These are phyloP conservation scores for Stephanodiscus triporus DNA, from an alignment of 108 stramenopile species.

Conservation along the genomic window DNA sequence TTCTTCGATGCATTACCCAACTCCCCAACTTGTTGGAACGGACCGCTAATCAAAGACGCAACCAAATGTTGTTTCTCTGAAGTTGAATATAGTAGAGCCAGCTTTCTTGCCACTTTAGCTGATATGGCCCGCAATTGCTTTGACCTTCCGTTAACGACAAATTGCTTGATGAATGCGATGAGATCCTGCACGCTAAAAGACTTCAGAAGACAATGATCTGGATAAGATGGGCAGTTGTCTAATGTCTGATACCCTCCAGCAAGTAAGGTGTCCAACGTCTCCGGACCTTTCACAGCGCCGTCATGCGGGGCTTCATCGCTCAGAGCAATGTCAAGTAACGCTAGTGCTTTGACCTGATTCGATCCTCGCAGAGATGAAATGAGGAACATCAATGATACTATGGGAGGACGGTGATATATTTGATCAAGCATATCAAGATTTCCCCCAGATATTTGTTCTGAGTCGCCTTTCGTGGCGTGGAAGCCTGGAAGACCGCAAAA, in stretches of 20 bases:
- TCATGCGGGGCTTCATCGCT: slow-evolving; percentile 13
- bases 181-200: slow-evolving; percentile 47
- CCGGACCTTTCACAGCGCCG: neutral
- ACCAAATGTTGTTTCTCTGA: slow-evolving; percentile 45
- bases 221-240: slow-evolving; percentile 24
- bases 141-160: slow-evolving; percentile 57
- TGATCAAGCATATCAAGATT: slow-evolving; percentile 32
- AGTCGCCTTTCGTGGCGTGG: slow-evolving; percentile 23
- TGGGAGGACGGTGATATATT: slow-evolving; percentile 48
- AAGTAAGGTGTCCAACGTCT: slow-evolving; percentile 11
- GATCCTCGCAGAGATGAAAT: slow-evolving; percentile 58
- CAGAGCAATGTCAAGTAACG: slow-evolving; percentile 64
- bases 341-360: slow-evolving; percentile 65
- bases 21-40: slow-evolving; percentile 46
- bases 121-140: slow-evolving; percentile 56
- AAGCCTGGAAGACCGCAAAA: slow-evolving; percentile 67
- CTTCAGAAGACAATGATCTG: slow-evolving; percentile 51
- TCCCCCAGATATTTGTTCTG: neutral
- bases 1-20: slow-evolving; percentile 48
- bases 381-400: slow-evolving; percentile 70
- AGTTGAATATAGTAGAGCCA: slow-evolving; percentile 34
- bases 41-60: slow-evolving; percentile 33
- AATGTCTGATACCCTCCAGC: slow-evolving; percentile 16
- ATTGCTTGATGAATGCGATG: slow-evolving; percentile 56
- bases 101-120: slow-evolving; percentile 29